Evolutionary conservation across 192 early-diverging fungal genomes (phyloP).

Genomic region (Helicostylum pulchrum): DNA sequence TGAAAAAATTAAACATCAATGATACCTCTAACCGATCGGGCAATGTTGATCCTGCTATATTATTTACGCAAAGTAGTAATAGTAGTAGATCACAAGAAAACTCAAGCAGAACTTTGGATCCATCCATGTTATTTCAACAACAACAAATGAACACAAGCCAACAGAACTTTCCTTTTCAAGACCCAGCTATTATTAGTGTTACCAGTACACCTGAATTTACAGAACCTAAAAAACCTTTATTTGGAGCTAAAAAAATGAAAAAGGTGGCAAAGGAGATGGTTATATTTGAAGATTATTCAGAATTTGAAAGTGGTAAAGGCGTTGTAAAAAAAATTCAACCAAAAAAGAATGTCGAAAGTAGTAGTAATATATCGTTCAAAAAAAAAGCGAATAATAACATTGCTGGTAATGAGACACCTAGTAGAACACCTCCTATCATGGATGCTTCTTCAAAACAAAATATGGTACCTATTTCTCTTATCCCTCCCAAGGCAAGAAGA

Average conservation of each 20-base stretch:
- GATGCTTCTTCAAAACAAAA: neutral
- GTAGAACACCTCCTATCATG: no score
- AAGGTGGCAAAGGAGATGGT: neutral
- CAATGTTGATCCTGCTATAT: neutral
- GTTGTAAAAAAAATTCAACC: neutral
- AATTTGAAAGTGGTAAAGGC: neutral
- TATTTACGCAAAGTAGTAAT: neutral
- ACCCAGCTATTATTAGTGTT: neutral
- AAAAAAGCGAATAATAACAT: no score
- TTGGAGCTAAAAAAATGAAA: neutral
- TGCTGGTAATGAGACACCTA: no score
- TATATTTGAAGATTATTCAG: neutral
- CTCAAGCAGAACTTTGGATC: neutral
- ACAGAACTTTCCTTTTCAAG: neutral
- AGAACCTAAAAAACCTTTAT: neutral
- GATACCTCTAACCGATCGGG: neutral
- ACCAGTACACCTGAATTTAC: neutral
- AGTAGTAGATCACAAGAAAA: neutral
- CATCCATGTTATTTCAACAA: neutral
- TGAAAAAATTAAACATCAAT: no score
- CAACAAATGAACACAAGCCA: neutral
- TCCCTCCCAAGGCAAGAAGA: constrained; percentile 20
- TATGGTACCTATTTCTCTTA: constrained; percentile 15
- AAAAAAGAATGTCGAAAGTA: neutral
- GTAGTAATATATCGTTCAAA: no score